These are phyloP conservation scores for Domatiomyces globalis DNA, from an alignment of 2,329 filamentous ascomycete species.

Conservation along the genomic window DNA sequence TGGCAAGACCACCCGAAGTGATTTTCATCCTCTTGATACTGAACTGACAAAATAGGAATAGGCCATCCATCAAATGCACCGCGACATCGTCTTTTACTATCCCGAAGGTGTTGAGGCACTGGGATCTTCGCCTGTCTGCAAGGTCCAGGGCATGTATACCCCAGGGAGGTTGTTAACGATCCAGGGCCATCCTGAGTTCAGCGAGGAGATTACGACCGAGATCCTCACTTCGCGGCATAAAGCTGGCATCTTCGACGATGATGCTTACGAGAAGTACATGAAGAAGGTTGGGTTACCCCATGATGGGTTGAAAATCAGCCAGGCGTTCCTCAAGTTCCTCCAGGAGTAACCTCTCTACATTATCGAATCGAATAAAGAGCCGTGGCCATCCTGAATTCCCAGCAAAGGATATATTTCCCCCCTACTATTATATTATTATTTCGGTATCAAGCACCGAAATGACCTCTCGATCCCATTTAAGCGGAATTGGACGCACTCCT, in stretches of 20 bases:
- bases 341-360: constrained; percentile 30
- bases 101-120: constrained; percentile 49
- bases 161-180: constrained; percentile 55
- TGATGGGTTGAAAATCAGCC: constrained; percentile 63
- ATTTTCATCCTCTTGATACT: background rate
- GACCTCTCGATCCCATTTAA: too few relatives aligned
- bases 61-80: constrained; percentile 71
- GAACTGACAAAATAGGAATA: constrained; percentile 5
- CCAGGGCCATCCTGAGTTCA: constrained; percentile 81
- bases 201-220: constrained; percentile 53
- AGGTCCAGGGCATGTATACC: constrained; percentile 66
- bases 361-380: background rate
- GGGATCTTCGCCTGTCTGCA: constrained; percentile 51
- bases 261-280: constrained; percentile 55
- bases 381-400: too few relatives aligned
- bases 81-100: constrained; percentile 55
- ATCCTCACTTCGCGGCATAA: constrained; percentile 51
- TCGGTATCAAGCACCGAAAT: too few relatives aligned
- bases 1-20: constrained; percentile 31
- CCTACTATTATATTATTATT: too few relatives aligned
- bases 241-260: constrained; percentile 55
- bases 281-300: constrained; percentile 52
- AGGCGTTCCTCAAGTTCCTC: constrained; percentile 64
- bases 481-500: too few relatives aligned
- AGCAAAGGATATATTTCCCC: too few relatives aligned